These are phyloP conservation scores for Fistulina hepatica DNA, from an alignment of 1,284 basidiomycete species.

Conservation along the genomic window DNA sequence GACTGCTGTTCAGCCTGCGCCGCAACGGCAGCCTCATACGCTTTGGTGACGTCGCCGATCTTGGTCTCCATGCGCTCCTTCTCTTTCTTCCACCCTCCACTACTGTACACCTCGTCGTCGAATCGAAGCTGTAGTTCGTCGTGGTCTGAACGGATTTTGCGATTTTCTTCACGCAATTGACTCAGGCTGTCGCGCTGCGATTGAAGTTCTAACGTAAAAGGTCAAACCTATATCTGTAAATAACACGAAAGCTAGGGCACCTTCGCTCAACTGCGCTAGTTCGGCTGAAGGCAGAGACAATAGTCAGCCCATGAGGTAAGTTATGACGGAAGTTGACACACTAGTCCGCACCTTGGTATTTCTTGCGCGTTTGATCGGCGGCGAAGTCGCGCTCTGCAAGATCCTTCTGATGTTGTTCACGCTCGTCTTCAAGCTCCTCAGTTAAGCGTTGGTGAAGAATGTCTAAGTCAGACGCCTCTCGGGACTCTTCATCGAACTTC, in stretches of 20 bases:
- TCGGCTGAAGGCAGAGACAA: slow-evolving; percentile 36
- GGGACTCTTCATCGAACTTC: slow-evolving; percentile 57
- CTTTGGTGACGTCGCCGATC: slow-evolving; percentile 64
- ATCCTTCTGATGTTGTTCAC: slow-evolving; percentile 67
- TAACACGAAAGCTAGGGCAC: slow-evolving; percentile 23
- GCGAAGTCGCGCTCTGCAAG: slow-evolving; percentile 67
- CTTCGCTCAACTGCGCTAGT: slow-evolving; percentile 68
- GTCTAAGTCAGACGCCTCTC: slow-evolving; percentile 57
- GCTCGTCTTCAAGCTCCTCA: slow-evolving; percentile 67
- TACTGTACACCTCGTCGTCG: slow-evolving; percentile 70
- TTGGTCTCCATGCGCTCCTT: slow-evolving; percentile 77
- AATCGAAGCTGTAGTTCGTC: slow-evolving; percentile 67
- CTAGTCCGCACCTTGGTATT: slow-evolving; percentile 55
- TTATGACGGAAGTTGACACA: not conserved
- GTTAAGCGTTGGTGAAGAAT: slow-evolving; percentile 52
- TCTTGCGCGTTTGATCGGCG: slow-evolving; percentile 70
- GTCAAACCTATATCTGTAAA: not conserved
- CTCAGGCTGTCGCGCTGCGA: slow-evolving; percentile 67
- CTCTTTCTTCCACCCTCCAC: slow-evolving; percentile 77
- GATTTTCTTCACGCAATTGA: slow-evolving; percentile 67
- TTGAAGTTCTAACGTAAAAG: slow-evolving; percentile 49
- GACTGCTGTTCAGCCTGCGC: slow-evolving; percentile 72
- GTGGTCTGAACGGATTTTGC: slow-evolving; percentile 65
- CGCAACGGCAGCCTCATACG: slow-evolving; percentile 64
- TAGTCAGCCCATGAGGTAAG: slow-evolving; percentile 8